Percentiles rank a stretch among this genome's conserved stretches.
Evolutionary conservation across 2,329 filamentous ascomycete genomes (phyloP).

Genomic region (Monilinia fructigena): DNA sequence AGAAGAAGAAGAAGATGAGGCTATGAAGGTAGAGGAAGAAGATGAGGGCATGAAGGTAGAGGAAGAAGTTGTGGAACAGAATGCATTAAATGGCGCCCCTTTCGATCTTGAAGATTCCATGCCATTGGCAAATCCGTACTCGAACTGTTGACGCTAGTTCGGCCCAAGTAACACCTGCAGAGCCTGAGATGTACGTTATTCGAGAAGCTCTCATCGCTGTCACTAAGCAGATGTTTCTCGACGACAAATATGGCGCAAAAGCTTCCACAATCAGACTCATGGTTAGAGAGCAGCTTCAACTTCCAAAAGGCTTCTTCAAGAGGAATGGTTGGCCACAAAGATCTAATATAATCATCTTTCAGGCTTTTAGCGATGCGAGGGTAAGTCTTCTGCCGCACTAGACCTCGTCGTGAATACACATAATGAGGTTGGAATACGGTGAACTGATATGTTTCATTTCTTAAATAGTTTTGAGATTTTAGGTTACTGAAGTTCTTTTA

Average conservation of each 20-base stretch:
- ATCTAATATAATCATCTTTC: not conserved
- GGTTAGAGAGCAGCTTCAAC: not conserved
- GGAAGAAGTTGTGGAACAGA: not conserved
- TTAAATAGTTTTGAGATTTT: not conserved
- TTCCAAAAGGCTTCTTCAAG: not conserved
- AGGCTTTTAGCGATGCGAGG: not conserved
- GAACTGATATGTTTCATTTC: not conserved
- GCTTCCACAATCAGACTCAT: not conserved
- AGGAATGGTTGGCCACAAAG: not conserved
- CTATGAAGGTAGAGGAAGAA: not conserved
- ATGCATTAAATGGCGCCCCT: not conserved
- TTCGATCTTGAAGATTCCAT: not conserved
- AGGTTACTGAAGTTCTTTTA: not conserved
- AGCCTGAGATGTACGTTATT: not conserved
- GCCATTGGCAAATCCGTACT: too few species aligned
- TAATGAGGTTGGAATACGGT: not conserved
- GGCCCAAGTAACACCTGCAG: not conserved
- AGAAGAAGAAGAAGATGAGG: not conserved
- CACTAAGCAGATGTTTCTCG: not conserved
- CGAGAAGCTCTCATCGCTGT: not conserved
- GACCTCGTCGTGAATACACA: not conserved
- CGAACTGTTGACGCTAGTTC: not conserved
- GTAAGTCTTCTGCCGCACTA: not conserved
- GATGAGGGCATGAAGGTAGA: not conserved
- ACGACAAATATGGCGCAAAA: not conserved